Evolutionary conservation across 2,329 filamentous ascomycete species (phyloP).

Genomic region (Elsinoe fawcettii): DNA sequence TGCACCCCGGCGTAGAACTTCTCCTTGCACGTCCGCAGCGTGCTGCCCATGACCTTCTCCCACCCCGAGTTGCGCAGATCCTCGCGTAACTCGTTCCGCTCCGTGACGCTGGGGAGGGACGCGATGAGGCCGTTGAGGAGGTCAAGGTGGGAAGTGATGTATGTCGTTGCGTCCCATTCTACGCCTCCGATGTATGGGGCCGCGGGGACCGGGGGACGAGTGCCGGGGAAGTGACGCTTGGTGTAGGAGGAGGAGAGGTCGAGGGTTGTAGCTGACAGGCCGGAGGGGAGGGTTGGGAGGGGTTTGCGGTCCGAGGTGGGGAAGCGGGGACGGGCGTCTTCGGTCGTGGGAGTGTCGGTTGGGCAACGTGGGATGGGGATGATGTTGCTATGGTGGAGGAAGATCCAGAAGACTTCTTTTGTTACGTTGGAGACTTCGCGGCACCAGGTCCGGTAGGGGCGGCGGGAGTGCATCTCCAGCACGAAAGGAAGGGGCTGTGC

Average conservation of each 20-base stretch:
- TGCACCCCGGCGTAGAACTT: slow-evolving; percentile 95
- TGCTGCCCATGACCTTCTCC: slow-evolving; percentile 81
- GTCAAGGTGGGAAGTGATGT: slow-evolving; percentile 85
- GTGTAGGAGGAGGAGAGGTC: slow-evolving; percentile 34
- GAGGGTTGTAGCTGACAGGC: not conserved
- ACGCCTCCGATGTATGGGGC: slow-evolving; percentile 95
- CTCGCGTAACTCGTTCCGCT: slow-evolving; percentile 70
- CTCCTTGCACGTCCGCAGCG: slow-evolving; percentile 85
- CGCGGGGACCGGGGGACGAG: slow-evolving; percentile 82
- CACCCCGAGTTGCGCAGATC: slow-evolving; percentile 78
- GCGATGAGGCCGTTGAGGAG: slow-evolving; percentile 86
- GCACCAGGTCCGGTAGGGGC: slow-evolving; percentile 89
- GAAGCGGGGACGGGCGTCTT: slow-evolving; percentile 21
- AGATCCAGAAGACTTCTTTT: slow-evolving; percentile 99
- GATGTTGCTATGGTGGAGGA: slow-evolving; percentile 87
- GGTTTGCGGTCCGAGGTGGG: slow-evolving; percentile 23
- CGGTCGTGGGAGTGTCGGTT: slow-evolving; percentile 21
- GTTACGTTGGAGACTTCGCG: slow-evolving; percentile 88
- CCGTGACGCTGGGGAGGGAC: slow-evolving; percentile 59
- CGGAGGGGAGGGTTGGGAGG: slow-evolving; percentile 15
- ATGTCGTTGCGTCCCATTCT: slow-evolving; percentile 98
- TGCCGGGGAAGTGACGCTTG: slow-evolving; percentile 70
- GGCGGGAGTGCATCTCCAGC: slow-evolving; percentile 74
- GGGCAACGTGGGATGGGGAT: slow-evolving; percentile 52
- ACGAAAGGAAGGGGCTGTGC: slow-evolving; percentile 77